Conservation (phyloP, 2,329 filamentous ascomycete genomes). For the Fusarium euwallaceae region DNA sequence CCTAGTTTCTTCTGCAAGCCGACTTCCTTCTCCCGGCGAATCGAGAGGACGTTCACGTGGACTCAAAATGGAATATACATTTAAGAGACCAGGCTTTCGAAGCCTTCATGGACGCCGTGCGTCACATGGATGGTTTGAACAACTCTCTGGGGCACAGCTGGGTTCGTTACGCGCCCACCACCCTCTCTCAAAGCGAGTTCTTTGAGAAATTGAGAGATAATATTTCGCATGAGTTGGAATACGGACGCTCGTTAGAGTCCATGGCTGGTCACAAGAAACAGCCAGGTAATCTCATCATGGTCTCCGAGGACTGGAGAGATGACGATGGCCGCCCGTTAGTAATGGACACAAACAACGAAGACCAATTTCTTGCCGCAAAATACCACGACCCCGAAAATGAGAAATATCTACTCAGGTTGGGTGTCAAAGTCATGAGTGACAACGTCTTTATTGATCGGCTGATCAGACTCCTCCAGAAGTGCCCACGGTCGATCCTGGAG, state of each 20-base stretch:
- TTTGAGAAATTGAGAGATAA: background rate
- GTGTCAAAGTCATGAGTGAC: background rate
- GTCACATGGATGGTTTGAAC: background rate
- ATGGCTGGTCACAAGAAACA: background rate
- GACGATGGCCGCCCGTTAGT: background rate
- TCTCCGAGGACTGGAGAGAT: constrained; percentile 2
- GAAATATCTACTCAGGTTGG: background rate
- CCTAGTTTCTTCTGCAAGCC: constrained; percentile 45
- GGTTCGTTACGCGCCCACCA: background rate
- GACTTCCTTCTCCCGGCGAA: constrained; percentile 45
- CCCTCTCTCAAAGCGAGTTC: background rate
- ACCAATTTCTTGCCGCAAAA: background rate
- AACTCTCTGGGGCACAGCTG: background rate
- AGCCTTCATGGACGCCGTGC: constrained; percentile 4
- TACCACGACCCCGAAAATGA: background rate
- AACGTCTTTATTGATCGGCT: background rate
- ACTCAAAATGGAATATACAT: constrained; percentile 39
- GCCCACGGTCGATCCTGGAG: background rate
- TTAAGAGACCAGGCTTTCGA: background rate
- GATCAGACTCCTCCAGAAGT: background rate
- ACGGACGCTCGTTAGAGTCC: background rate
- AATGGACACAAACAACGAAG: background rate
- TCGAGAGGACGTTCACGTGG: constrained; percentile 40
- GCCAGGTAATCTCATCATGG: background rate
- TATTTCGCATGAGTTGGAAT: background rate